Evolutionary conservation across 495 filamentous ascomycete genomes (phyloP).

Genomic region (Penicillium subrubescens): DNA sequence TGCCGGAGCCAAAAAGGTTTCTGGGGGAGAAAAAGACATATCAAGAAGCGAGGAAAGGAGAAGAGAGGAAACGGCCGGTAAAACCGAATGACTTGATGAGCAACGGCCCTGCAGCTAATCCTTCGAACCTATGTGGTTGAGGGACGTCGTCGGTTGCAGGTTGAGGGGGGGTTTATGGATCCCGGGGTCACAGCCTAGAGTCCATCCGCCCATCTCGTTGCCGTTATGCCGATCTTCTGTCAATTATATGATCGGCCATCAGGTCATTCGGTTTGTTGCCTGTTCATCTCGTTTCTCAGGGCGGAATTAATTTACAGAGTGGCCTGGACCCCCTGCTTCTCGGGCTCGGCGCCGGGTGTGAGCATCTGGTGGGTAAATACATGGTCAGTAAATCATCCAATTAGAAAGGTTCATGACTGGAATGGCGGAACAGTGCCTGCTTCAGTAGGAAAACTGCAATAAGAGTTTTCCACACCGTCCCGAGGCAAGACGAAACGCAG

Average conservation of each 20-base stretch:
- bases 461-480: slow-evolving; percentile 5
- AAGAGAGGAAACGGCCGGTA: slow-evolving; percentile 6
- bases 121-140: background rate
- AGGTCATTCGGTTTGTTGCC: slow-evolving; percentile 12
- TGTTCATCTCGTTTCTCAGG: slow-evolving; percentile 21
- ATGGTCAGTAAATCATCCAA: slow-evolving; percentile 14
- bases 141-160: background rate
- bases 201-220: slow-evolving; percentile 2
- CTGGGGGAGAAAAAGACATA: slow-evolving; percentile 22
- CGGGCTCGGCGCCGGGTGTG: slow-evolving; percentile 41
- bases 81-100: background rate
- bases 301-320: slow-evolving; percentile 43
- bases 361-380: slow-evolving; percentile 41
- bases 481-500: background rate
- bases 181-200: background rate
- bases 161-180: background rate
- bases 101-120: background rate
- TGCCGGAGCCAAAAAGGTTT: slow-evolving; percentile 38
- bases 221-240: slow-evolving; percentile 2
- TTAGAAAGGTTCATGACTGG: background rate
- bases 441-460: background rate
- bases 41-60: slow-evolving; percentile 30
- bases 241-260: slow-evolving; percentile 2
- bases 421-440: background rate
- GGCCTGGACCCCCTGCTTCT: slow-evolving; percentile 42